Percentiles rank a stretch among this genome's conserved stretches.
These are phyloP conservation scores for Fusarium newnesense DNA, from an alignment of 2,329 filamentous ascomycete genomes.

Conservation along the genomic window DNA sequence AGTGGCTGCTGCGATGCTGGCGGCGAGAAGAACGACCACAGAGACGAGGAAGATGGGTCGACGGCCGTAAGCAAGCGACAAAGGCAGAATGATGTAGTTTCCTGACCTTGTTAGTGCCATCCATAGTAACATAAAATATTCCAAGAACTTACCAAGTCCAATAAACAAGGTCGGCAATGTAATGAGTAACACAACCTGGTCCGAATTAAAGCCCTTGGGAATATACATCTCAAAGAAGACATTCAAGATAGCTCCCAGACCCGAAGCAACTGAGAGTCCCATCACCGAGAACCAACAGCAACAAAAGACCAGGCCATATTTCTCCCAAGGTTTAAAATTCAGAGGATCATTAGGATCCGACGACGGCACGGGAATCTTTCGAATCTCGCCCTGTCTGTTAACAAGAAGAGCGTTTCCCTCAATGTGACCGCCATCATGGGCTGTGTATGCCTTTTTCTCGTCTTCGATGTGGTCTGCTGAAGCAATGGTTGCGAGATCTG, in stretches of 20 bases:
- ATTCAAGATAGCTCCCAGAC: constrained; percentile 5
- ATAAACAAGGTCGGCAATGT: constrained; percentile 11
- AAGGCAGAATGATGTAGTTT: constrained; percentile 16
- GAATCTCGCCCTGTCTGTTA: constrained; percentile 2
- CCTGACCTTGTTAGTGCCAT: background rate
- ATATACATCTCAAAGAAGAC: constrained; percentile 15
- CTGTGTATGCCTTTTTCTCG: background rate
- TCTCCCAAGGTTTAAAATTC: constrained; percentile 9
- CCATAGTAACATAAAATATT: no score
- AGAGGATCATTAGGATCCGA: constrained; percentile 13
- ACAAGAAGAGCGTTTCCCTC: constrained; percentile 15
- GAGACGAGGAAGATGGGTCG: constrained; percentile 16
- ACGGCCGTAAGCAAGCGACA: constrained; percentile 5
- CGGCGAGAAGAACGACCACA: background rate
- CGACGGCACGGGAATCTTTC: constrained; percentile 10
- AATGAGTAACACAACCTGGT: constrained; percentile 11
- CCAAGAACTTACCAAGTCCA: background rate
- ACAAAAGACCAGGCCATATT: constrained; percentile 16
- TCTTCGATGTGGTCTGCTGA: constrained; percentile 11
- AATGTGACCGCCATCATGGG: background rate
- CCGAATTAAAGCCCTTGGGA: constrained; percentile 2
- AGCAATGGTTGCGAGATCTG: background rate
- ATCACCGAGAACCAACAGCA: constrained; percentile 21
- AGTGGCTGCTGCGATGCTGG: background rate
- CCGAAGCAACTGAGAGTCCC: constrained; percentile 5